Base-by-base conservation (phyloP, 441 rosid genomes). In the Flueggea neowawraea region DNA sequence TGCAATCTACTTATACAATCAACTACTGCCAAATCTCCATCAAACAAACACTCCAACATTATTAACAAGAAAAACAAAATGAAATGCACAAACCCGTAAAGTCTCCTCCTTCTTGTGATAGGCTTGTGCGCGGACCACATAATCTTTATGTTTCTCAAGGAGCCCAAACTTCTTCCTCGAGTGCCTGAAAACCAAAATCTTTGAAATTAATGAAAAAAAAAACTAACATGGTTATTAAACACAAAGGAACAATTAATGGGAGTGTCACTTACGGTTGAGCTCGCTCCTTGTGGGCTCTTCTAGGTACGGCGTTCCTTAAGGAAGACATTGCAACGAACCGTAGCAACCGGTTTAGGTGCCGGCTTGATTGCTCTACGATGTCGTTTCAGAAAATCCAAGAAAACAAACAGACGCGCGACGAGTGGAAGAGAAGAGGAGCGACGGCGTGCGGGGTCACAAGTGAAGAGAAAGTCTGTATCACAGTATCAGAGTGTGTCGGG, bases 111-210 rank as follows among this genome's bases (percentile, higher is more conserved):
- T 91, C 48, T 80, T 68, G 80, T 91, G 97, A 65, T 52, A 89
- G 16, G 88, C 90, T 69, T 79, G 80, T 0, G 97, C 99, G 41
- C 96, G 91, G 60, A 81, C 71, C 16, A 83, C 80, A 81, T 94
- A 94, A 75, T 94, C 99, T 76, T 91, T 89, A 69, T 94, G 97
- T 72, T 94, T 91, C 79, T 94, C 96, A 15, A 89, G 94, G 41
- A 91, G 73, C 16, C 97, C 99, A 61, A 72, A 89, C 65, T 55
- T 87, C 76, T 81, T 87, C 84, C 96, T 84, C 47, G 87, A 74
- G 15, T 82, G 72, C 50, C 99, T 94, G 70, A 57, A 12, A 39
- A 2, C 6, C 39, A 15, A 3, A 62, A 32, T 8, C 57, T 5
- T 10, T 16, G 36, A 12, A 39, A 67, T 12, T 5, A 6, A 60